Conservation (phyloP, 805 yeast species). For the Wickerhamiella spandovensis region DNA sequence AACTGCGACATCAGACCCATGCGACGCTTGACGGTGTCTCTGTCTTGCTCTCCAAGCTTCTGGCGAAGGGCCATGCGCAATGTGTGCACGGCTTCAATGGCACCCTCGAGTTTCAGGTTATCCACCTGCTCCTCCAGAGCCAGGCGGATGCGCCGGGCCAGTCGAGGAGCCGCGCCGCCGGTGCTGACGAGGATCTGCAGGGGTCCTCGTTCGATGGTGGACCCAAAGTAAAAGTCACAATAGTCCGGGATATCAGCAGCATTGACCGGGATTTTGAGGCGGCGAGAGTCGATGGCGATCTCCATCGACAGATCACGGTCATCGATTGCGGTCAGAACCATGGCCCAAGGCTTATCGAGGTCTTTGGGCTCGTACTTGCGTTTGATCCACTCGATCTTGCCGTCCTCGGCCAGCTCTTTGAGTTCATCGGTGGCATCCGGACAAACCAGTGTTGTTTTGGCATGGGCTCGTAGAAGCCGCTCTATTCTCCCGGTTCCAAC, state of each 20-base stretch:
- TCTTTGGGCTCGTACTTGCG: slow-evolving; percentile 12
- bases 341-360: slow-evolving; percentile 36
- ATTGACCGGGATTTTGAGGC: slow-evolving; percentile 44
- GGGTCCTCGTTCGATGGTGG: slow-evolving; percentile 58
- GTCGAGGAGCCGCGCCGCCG: slow-evolving; percentile 69
- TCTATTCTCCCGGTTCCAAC: slow-evolving; percentile 62
- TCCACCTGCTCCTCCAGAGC: slow-evolving; percentile 34
- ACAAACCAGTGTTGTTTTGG: slow-evolving; percentile 50
- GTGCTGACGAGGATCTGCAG: slow-evolving; percentile 73
- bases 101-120: slow-evolving; percentile 34
- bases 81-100: slow-evolving; percentile 46
- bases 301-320: slow-evolving; percentile 46
- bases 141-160: slow-evolving; percentile 49
- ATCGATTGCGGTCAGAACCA: slow-evolving; percentile 64
- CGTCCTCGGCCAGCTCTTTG: slow-evolving; percentile 28
- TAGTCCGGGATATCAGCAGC: slow-evolving; percentile 75
- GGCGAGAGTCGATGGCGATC: slow-evolving; percentile 40
- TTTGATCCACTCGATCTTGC: slow-evolving; percentile 8
- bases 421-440: slow-evolving; percentile 34
- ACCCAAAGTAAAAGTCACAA: slow-evolving; percentile 80
- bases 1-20: slow-evolving; percentile 60
- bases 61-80: slow-evolving; percentile 39
- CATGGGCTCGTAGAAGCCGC: slow-evolving; percentile 56
- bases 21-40: slow-evolving; percentile 35
- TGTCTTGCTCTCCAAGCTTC: slow-evolving; percentile 16